A percentile compares a stretch with the other conserved stretches of the same genome.
Evolutionary conservation across 768 basidiomycete genomes (phyloP).

Genomic region (Suillus spraguei): DNA sequence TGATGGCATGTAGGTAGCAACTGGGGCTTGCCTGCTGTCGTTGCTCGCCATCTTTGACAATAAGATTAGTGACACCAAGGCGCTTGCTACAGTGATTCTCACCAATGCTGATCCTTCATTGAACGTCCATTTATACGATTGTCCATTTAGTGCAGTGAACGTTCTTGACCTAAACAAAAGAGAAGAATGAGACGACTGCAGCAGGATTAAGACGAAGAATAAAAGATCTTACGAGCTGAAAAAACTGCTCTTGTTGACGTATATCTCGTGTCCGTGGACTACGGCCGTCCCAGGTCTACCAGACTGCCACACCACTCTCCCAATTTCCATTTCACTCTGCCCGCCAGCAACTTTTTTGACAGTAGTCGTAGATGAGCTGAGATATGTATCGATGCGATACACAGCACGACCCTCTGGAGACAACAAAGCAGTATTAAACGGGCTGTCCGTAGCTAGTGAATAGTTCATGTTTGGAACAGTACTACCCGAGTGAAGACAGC

Average conservation of each 20-base stretch:
- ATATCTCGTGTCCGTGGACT: conserved; percentile 31
- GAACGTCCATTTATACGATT: conserved; percentile 37
- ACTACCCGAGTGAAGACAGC: background rate
- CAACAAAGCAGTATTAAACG: conserved; percentile 33
- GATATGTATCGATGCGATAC: conserved; percentile 34
- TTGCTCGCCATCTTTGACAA: conserved; percentile 32
- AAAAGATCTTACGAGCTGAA: conserved; percentile 34
- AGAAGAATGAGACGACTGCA: background rate
- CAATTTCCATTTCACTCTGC: conserved; percentile 27
- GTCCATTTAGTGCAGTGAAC: conserved; percentile 36
- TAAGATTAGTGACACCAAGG: background rate
- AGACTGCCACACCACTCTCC: conserved; percentile 33
- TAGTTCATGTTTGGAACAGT: conserved; percentile 28
- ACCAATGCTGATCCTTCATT: conserved; percentile 35
- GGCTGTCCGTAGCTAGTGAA: conserved; percentile 33
- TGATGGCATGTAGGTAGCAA: conserved; percentile 31
- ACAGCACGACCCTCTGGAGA: conserved; percentile 31
- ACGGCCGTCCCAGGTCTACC: conserved; percentile 30
- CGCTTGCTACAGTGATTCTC: conserved; percentile 6
- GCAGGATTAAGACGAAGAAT: background rate
- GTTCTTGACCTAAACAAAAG: conserved; percentile 29
- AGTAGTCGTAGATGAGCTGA: conserved; percentile 19
- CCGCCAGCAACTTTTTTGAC: conserved; percentile 27
- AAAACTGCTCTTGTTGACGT: conserved; percentile 25
- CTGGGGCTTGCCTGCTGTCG: conserved; percentile 35